Evolutionary conservation across 495 filamentous ascomycete species (phyloP).

Genomic region (Xylaria intraflava): DNA sequence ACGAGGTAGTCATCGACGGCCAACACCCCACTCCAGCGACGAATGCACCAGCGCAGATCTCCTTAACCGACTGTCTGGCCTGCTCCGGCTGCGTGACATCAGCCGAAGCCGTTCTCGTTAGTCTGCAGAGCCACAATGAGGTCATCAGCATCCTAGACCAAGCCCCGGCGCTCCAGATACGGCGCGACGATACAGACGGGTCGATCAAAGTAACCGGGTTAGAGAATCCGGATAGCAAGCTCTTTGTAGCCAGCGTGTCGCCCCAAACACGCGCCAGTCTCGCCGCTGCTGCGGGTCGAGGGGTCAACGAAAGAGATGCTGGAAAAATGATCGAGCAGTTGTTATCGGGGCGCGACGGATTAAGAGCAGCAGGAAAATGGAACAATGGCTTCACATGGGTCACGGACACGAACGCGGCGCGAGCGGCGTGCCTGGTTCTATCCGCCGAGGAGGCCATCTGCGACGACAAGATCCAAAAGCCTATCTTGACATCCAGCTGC

Average conservation of each 20-base stretch:
- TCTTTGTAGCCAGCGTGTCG: constrained; percentile 87
- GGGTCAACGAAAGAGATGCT: constrained; percentile 64
- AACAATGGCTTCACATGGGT: constrained; percentile 78
- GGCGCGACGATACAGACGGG: constrained; percentile 13
- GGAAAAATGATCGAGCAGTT: constrained; percentile 78
- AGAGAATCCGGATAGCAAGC: constrained; percentile 46
- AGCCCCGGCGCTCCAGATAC: constrained; percentile 46
- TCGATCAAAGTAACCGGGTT: constrained; percentile 29
- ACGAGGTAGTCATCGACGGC: constrained; percentile 91
- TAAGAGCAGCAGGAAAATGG: constrained; percentile 60
- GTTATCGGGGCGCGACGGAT: constrained; percentile 60
- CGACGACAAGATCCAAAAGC: constrained; percentile 39
- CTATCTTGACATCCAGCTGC: constrained; percentile 84
- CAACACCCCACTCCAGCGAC: constrained; percentile 47
- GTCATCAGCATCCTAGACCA: constrained; percentile 76
- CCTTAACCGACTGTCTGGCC: constrained; percentile 92
- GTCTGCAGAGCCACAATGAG: constrained; percentile 84
- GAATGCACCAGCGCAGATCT: constrained; percentile 67
- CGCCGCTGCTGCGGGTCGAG: constrained; percentile 73
- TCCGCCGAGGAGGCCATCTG: constrained; percentile 69
- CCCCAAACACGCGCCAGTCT: constrained; percentile 84
- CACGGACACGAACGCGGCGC: constrained; percentile 74
- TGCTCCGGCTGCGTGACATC: constrained; percentile 98
- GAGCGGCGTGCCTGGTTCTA: constrained; percentile 69
- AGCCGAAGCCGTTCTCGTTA: constrained; percentile 90